Percentiles rank a stretch among this genome's conserved stretches.
Evolutionary conservation across 805 yeast species (phyloP).

Genomic region (Candida pini): DNA sequence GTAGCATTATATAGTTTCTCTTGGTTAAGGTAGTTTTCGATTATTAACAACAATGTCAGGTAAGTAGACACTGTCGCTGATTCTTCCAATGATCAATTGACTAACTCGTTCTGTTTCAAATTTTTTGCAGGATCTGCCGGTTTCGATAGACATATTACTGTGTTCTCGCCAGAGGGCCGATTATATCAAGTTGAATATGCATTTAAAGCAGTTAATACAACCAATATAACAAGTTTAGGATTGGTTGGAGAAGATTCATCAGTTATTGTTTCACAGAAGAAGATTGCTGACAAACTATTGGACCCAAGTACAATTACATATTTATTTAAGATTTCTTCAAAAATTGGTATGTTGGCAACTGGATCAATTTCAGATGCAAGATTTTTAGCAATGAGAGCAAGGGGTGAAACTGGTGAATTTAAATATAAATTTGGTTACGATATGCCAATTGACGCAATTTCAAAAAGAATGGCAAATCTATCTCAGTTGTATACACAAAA

Average conservation of each 20-base stretch:
- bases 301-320: slow-evolving; percentile 86
- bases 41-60: too few relatives aligned
- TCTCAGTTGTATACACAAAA: slow-evolving; percentile 96
- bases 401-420: slow-evolving; percentile 94
- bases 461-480: slow-evolving; percentile 92
- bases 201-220: slow-evolving; percentile 90
- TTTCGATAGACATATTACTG: slow-evolving; percentile 96
- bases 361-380: slow-evolving; percentile 97
- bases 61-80: too few relatives aligned
- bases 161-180: slow-evolving; percentile 98
- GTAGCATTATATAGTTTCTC: too few relatives aligned
- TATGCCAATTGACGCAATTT: slow-evolving; percentile 89
- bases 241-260: slow-evolving; percentile 82
- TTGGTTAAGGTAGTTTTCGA: too few relatives aligned
- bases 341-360: slow-evolving; percentile 85
- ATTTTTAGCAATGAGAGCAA: slow-evolving; percentile 82
- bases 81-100: too few relatives aligned
- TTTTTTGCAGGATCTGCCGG: slow-evolving; percentile 68
- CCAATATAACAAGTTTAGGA: slow-evolving; percentile 86
- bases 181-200: slow-evolving; percentile 97
- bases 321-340: slow-evolving; percentile 73
- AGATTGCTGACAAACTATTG: slow-evolving; percentile 89
- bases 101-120: background rate
- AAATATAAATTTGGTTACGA: slow-evolving; percentile 92
- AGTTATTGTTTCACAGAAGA: slow-evolving; percentile 89